These are phyloP conservation scores for Podospora sp. DNA, from an alignment of 495 filamentous ascomycete genomes.

Conservation along the genomic window DNA sequence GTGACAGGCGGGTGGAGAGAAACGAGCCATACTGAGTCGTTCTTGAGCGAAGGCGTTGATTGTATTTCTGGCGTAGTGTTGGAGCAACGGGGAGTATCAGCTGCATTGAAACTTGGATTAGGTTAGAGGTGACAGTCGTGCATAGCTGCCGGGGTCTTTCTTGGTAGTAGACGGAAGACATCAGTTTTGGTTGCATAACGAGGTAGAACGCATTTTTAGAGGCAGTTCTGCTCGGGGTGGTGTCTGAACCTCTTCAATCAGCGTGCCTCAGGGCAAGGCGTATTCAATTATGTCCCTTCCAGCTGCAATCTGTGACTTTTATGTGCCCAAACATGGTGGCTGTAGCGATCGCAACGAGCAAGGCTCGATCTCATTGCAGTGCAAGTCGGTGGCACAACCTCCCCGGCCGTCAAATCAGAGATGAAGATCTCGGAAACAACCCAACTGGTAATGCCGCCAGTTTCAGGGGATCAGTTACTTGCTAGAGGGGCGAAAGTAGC, in stretches of 20 bases:
- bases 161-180: conserved; percentile 10
- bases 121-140: conserved; percentile 5
- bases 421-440: too few species aligned
- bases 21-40: conserved; percentile 37
- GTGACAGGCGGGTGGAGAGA: conserved; percentile 49
- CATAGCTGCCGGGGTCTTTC: background rate
- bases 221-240: conserved; percentile 2
- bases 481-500: background rate
- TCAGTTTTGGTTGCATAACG: conserved; percentile 14
- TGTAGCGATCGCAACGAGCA: too few species aligned
- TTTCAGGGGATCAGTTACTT: too few species aligned
- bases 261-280: too few species aligned
- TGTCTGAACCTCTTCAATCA: background rate
- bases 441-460: too few species aligned
- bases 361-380: too few species aligned
- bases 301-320: too few species aligned
- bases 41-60: background rate
- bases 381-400: too few species aligned
- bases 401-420: too few species aligned
- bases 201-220: conserved; percentile 14
- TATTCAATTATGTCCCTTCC: too few species aligned
- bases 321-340: too few species aligned
- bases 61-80: conserved; percentile 12
- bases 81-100: background rate
- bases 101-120: conserved; percentile 1